Base-by-base conservation (phyloP, 2,329 filamentous ascomycete species). In the Colletotrichum coccodes region DNA sequence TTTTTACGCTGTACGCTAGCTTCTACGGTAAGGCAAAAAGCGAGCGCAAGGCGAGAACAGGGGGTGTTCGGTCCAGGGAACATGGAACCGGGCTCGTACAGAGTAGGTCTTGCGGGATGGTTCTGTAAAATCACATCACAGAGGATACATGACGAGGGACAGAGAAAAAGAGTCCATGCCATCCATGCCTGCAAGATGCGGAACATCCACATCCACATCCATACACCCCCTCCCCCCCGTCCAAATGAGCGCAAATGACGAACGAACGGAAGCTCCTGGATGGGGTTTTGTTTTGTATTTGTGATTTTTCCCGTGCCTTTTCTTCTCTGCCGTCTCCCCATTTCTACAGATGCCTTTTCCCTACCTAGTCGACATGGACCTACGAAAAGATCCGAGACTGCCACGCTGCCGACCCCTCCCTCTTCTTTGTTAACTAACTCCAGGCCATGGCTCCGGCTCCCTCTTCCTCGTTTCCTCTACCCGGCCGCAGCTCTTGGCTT, bases 211-310 rank as follows among this genome's bases (percentile, higher is more conserved):
- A 32, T 46, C 26, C 36, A 40, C 46, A 50, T 26, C 18, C 47
- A 50, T n/a, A 38, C 23, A n/a, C 52, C 38, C 23, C 12, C 60
- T 34, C 26, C 5, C 28, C n/a, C 32, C 11, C 7, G 23, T 28
- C 52, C 60, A 58, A 23, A 32, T 26, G 21, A n/a, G 54, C 40
- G 40, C n/a, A 60, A 40, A 68, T 65, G 61, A 65, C 61, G 61
- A 68, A 65, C 54, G 56, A 59, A 59, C 42, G 28, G 54, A 59
- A 40, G 53, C 38, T 64, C 47, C 26, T 28, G 59, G 46, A 44
- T 53, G 60, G 42, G 26, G 26, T 58, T 36, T 42, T 52, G 38
- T 52, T 68, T 54, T 64, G 9, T 26, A 16, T 59, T 46, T 21
- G 18, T 56, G 36, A 42, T 30, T n/a, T 23, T 21, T 28, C 34